Conservation (phyloP, 495 filamentous ascomycete species). For the Neurospora sublineolata region DNA sequence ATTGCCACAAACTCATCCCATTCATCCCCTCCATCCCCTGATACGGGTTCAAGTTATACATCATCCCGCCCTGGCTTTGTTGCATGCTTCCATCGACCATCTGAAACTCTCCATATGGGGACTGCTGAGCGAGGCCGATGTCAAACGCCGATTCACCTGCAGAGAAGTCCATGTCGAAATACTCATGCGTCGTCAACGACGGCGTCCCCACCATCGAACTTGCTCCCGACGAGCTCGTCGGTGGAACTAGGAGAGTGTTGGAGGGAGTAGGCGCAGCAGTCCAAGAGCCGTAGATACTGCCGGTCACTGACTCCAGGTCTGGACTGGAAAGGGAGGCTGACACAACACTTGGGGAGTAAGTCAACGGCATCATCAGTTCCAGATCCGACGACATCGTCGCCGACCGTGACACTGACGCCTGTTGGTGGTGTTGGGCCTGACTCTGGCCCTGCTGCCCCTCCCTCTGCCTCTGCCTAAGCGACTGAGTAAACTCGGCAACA, state of each 20-base stretch:
- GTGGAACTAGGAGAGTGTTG: background rate
- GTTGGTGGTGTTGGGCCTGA: too few relatives aligned
- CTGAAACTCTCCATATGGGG: too few relatives aligned
- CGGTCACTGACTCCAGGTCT: background rate
- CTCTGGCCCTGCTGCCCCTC: too few relatives aligned
- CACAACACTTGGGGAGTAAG: background rate
- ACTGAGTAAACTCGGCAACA: background rate
- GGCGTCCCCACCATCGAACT: background rate
- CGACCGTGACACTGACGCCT: too few relatives aligned
- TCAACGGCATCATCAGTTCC: too few relatives aligned
- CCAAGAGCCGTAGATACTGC: background rate
- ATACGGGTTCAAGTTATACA: background rate
- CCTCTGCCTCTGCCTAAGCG: background rate
- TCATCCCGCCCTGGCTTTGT: background rate
- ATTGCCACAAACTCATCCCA: background rate
- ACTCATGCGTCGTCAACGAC: background rate
- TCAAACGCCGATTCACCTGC: too few relatives aligned
- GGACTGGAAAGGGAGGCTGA: background rate
- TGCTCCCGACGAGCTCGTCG: background rate
- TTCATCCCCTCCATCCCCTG: background rate
- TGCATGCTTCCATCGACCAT: background rate
- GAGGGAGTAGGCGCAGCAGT: background rate
- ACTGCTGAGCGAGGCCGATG: too few relatives aligned
- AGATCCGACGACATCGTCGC: too few relatives aligned
- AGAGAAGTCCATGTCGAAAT: background rate